Percentiles rank a stretch among this genome's conserved stretches.
Evolutionary conservation across 2,329 filamentous ascomycete species (phyloP).

Genomic region (Colletotrichum magnum): DNA sequence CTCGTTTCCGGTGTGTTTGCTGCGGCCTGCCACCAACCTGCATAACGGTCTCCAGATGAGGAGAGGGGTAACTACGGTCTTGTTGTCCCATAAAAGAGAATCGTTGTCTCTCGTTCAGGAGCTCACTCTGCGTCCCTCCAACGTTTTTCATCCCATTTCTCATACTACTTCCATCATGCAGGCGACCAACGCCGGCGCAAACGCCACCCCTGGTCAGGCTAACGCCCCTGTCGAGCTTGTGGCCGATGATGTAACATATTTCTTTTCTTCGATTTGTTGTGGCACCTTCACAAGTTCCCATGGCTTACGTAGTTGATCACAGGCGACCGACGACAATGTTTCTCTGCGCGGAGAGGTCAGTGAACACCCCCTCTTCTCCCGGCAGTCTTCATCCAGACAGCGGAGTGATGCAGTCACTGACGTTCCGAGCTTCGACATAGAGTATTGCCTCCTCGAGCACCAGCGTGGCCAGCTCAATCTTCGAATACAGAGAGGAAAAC

Average conservation of each 20-base stretch:
- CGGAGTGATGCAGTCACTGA: no score
- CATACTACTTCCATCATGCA: no score
- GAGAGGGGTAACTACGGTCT: background rate
- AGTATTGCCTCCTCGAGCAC: slow-evolving; percentile 15
- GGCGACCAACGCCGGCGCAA: background rate
- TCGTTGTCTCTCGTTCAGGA: no score
- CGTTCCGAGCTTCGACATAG: background rate
- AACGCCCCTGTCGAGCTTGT: background rate
- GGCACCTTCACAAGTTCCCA: no score
- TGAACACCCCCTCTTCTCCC: no score
- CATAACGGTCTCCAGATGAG: background rate
- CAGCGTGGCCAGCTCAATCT: slow-evolving; percentile 50
- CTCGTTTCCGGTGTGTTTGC: background rate
- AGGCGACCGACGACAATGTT: background rate
- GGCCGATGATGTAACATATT: background rate
- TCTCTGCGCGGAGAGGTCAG: background rate
- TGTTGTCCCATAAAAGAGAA: background rate
- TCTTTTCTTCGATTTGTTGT: no score
- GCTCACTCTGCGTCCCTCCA: background rate
- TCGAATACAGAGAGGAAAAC: slow-evolving; percentile 11
- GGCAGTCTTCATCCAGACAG: no score
- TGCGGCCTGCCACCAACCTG: background rate
- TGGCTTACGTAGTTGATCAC: no score
- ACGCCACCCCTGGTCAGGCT: no score
- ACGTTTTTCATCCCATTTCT: no score